Evolutionary conservation across 139 green algal genomes (phyloP).

Genomic region (Mychonastes homosphaera): DNA sequence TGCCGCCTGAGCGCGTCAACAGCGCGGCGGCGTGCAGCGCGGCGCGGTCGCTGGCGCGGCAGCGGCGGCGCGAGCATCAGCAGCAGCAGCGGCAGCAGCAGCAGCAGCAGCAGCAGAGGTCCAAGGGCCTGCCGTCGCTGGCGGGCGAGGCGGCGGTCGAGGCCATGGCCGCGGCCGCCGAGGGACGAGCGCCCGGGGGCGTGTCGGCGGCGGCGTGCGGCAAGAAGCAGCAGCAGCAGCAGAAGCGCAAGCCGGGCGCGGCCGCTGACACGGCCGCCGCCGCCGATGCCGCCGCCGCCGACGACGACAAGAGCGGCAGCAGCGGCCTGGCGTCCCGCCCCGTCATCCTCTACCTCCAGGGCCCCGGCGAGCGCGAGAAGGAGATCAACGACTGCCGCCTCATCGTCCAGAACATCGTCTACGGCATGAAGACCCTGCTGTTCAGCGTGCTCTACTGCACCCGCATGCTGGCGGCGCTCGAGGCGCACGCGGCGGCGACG

Average conservation of each 20-base stretch:
- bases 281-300: background rate
- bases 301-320: conserved; percentile 18
- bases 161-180: too few species aligned
- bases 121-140: too few species aligned
- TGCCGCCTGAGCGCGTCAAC: conserved; percentile 39
- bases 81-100: too few species aligned
- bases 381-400: conserved; percentile 56
- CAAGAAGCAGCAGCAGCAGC: conserved; percentile 12
- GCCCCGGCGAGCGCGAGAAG: conserved; percentile 39
- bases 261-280: background rate
- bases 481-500: conserved; percentile 16
- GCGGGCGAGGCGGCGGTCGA: too few species aligned
- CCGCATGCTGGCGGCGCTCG: conserved; percentile 6
- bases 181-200: conserved; percentile 2
- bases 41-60: too few species aligned
- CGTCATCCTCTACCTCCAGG: too few species aligned
- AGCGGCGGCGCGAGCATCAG: too few species aligned
- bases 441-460: conserved; percentile 37
- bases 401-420: conserved; percentile 26
- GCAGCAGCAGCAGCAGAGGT: too few species aligned
- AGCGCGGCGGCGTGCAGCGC: too few species aligned
- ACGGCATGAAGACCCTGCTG: conserved; percentile 32
- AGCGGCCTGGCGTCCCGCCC: conserved; percentile 16
- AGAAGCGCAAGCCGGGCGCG: conserved; percentile 8
- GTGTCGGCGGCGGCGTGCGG: conserved; percentile 20